Percentiles rank a stretch among this genome's conserved stretches.
These are phyloP conservation scores for Excoecaria agallocha DNA, from an alignment of 345 rosid genomes.

Conservation along the genomic window DNA sequence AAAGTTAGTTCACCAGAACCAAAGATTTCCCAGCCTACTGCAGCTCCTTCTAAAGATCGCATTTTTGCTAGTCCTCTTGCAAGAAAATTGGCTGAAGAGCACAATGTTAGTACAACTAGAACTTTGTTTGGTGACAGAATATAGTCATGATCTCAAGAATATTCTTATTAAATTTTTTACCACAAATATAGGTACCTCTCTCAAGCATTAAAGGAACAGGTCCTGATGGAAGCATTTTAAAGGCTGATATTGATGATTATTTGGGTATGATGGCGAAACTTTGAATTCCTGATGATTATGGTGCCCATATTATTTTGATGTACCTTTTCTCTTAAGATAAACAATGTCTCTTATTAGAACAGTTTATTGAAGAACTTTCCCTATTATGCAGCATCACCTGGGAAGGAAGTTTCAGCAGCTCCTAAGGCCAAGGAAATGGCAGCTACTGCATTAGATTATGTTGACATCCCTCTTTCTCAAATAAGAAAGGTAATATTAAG, in stretches of 20 bases:
- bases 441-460: constrained; percentile 66
- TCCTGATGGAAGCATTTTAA: constrained; percentile 78
- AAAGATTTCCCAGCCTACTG: constrained; percentile 48
- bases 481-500: constrained; percentile 70
- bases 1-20: constrained; percentile 59
- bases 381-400: constrained; percentile 58
- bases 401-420: constrained; percentile 61
- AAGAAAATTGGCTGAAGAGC: constrained; percentile 82
- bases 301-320: not conserved
- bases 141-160: not conserved
- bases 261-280: constrained; percentile 50
- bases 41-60: constrained; percentile 59
- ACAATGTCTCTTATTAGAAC: not conserved
- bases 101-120: constrained; percentile 46
- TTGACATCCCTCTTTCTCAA: constrained; percentile 87
- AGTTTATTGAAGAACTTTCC: constrained; percentile 11
- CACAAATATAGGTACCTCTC: constrained; percentile 56
- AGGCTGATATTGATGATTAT: constrained; percentile 91
- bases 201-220: constrained; percentile 91
- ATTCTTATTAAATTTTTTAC: constrained; percentile 16
- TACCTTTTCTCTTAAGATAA: not conserved
- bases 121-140: not conserved
- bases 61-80: constrained; percentile 92
- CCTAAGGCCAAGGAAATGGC: constrained; percentile 45
- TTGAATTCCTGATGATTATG: constrained; percentile 7